A percentile compares a stretch with the other conserved stretches of the same genome.
These are phyloP conservation scores for Scutellaria galericulata DNA, from an alignment of 257 asterid species.

Conservation along the genomic window DNA sequence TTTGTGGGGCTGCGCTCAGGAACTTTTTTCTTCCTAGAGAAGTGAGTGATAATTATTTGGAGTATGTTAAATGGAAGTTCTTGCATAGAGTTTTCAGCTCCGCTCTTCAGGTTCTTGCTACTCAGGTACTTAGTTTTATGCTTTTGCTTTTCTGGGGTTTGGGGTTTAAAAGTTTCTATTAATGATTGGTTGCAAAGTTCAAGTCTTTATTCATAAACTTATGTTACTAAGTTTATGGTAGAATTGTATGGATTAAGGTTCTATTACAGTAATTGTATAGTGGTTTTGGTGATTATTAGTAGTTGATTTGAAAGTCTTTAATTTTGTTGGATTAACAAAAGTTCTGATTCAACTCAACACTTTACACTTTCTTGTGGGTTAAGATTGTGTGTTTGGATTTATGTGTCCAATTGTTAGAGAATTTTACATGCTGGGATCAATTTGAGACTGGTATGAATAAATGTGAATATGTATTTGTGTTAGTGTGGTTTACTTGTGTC, in stretches of 20 bases:
- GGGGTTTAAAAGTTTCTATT: background rate
- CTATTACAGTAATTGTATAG: background rate
- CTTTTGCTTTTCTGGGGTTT: background rate
- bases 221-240: background rate
- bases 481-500: background rate
- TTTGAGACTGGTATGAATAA: background rate
- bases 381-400: background rate
- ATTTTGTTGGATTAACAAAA: slow-evolving; percentile 11
- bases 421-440: slow-evolving; percentile 16
- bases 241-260: background rate
- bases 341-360: background rate
- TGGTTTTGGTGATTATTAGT: background rate
- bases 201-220: background rate
- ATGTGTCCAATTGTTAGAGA: background rate
- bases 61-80: slow-evolving; percentile 93
- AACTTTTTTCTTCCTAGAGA: slow-evolving; percentile 78
- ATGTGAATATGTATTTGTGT: background rate
- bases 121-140: slow-evolving; percentile 61
- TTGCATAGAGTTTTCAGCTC: slow-evolving; percentile 94
- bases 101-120: slow-evolving; percentile 95
- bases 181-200: background rate
- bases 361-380: slow-evolving; percentile 16
- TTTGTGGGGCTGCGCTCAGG: slow-evolving; percentile 55
- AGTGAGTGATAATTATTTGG: slow-evolving; percentile 71
- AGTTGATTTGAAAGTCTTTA: slow-evolving; percentile 2